Percentiles rank a stretch among this genome's conserved stretches.
These are phyloP conservation scores for Eleusine coracana DNA, from an alignment of 176 grass and related monocot species.

Conservation along the genomic window DNA sequence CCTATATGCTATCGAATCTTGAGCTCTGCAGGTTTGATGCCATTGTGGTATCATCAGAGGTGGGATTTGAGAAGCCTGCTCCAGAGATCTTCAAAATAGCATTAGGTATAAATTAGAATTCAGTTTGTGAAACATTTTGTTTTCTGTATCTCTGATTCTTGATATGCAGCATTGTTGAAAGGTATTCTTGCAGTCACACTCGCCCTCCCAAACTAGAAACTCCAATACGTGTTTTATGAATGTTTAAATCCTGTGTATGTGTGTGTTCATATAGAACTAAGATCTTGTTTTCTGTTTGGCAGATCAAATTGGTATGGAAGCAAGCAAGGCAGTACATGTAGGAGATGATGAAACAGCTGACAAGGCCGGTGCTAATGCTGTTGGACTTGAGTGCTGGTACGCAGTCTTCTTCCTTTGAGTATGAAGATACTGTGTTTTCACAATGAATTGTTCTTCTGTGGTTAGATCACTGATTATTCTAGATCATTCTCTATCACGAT, in stretches of 20 bases:
- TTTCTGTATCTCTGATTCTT: neutral
- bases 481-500: neutral
- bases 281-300: conserved; percentile 25
- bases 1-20: neutral
- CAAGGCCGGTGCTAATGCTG: conserved; percentile 65
- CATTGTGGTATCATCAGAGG: conserved; percentile 87
- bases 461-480: neutral
- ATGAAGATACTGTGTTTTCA: neutral
- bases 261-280: neutral
- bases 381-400: conserved; percentile 90
- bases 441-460: neutral
- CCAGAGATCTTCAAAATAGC: conserved; percentile 89
- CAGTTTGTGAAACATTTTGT: neutral
- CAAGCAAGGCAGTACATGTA: conserved; percentile 67
- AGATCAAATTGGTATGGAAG: conserved; percentile 73
- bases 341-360: conserved; percentile 89
- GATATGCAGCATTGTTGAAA: neutral
- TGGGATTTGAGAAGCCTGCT: conserved; percentile 89
- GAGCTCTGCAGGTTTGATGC: conserved; percentile 91
- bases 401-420: neutral
- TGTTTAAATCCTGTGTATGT: neutral
- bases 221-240: neutral
- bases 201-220: conserved; percentile 2
- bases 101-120: conserved; percentile 55
- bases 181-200: neutral